Evolutionary conservation across 140 eudicot species (phyloP), one percentile per base, ranked within the genome.

Genomic region (Anethum foeniculum): DNA sequence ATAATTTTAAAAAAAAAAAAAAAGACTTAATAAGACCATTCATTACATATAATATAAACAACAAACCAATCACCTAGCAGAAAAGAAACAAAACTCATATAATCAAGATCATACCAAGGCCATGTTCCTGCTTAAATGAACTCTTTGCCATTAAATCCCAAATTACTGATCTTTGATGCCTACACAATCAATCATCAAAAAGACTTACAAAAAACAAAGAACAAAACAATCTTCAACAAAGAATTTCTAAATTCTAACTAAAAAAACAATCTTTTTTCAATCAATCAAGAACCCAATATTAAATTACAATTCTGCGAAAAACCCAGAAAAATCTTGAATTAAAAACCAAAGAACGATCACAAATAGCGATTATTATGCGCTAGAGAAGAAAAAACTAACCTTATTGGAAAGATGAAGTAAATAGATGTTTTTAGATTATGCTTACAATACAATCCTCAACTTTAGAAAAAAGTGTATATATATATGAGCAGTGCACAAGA

Each of bases 41-140:
- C 54, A 1, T 73, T 52, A 38, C 51, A 46, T 25, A 46, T 6
- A n/a, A 46, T 25, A 46, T 6, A n/a, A 6, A 46, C 16, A 47
- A 74, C 28, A 74, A 39, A 13, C 19, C 32, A 23, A 19, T 34
- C n/a, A 71, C 49, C 76, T 3, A 30, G 15, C 18, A 41, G 15
- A 23, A 39, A n/a, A 46, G 32, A 75, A 25, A 46, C 30, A 28
- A 23, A 75, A 75, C 0, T 39, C 15, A 8, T 46, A 28, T 25
- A 32, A n/a, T 34, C 39, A 52, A 75, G 38, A 46, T 41, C 79
- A 75, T 75, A 75, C 79, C 79, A 75, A 75, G 79, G 32, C 54
- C 30, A 28, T 75, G 79, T 25, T 75, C 79, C 41, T 47, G 79
- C 28, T 75, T 75, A 36, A 75, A 75, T 25, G 79, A 75, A 47